Conservation (phyloP, 179 eudicot genomes). For the Pouteria campechiana region DNA sequence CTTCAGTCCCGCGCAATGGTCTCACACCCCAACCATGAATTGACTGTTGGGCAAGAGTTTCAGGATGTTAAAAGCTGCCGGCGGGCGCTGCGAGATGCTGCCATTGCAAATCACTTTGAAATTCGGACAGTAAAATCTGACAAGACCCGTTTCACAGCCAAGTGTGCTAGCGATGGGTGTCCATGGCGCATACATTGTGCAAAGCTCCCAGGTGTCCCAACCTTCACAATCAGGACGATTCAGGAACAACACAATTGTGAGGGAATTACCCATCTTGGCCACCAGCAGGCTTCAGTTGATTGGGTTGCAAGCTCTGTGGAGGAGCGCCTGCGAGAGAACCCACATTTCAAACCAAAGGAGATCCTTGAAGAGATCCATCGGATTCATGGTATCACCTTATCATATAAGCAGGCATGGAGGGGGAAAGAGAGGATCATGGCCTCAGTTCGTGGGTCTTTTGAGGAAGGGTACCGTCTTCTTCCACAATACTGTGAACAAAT, state of each 20-base stretch:
- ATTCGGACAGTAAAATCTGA: conserved; percentile 88
- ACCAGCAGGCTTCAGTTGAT: conserved; percentile 96
- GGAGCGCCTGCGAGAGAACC: conserved; percentile 66
- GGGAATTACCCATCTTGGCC: conserved; percentile 76
- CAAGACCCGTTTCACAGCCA: conserved; percentile 87
- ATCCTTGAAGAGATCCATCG: conserved; percentile 87
- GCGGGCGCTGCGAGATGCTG: conserved; percentile 69
- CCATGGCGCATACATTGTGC: conserved; percentile 97
- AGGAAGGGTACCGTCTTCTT: conserved; percentile 82
- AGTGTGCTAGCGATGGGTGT: conserved; percentile 79
- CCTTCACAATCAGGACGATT: conserved; percentile 72
- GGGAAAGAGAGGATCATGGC: conserved; percentile 97
- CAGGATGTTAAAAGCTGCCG: conserved; percentile 80
- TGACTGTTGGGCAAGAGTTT: conserved; percentile 82
- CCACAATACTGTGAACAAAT: conserved; percentile 92
- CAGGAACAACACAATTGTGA: conserved; percentile 75
- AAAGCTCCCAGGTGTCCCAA: conserved; percentile 76
- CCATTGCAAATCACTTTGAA: conserved; percentile 86
- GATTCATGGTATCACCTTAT: conserved; percentile 75
- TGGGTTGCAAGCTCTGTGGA: conserved; percentile 97
- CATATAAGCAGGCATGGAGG: conserved; percentile 98
- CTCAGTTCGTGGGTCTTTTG: conserved; percentile 83
- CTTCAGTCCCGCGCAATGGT: conserved; percentile 51
- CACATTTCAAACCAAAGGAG: conserved; percentile 89
- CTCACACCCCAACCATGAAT: conserved; percentile 33